Evolutionary conservation across 2,329 filamentous ascomycete genomes (phyloP).

Genomic region (Phaeosphaeriaceae sp.): DNA sequence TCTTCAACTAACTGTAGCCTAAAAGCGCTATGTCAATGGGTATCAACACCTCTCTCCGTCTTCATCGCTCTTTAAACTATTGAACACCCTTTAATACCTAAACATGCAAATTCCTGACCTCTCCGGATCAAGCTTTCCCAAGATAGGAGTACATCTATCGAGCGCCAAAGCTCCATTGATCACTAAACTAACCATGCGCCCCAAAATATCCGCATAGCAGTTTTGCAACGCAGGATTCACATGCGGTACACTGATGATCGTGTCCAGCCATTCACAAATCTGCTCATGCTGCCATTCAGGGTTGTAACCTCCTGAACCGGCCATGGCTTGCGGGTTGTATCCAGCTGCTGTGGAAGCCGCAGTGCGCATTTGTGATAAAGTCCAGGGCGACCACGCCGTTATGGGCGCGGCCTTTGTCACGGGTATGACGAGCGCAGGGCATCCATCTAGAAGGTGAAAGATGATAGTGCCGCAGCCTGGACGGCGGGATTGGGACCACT

Average conservation of each 20-base stretch:
- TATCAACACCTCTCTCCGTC: too few species aligned
- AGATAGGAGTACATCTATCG: conserved; percentile 31
- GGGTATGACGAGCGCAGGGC: conserved; percentile 46
- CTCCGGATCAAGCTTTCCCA: conserved; percentile 44
- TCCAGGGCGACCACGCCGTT: conserved; percentile 45
- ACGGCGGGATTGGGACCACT: conserved; percentile 46
- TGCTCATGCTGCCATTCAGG: conserved; percentile 43
- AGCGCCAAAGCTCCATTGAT: conserved; percentile 46
- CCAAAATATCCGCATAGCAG: conserved; percentile 43
- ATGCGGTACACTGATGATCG: conserved; percentile 34
- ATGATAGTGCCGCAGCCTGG: conserved; percentile 46
- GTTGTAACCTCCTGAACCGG: conserved; percentile 20
- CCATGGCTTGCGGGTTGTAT: conserved; percentile 5
- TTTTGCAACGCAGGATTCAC: conserved; percentile 26
- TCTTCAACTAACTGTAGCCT: too few species aligned
- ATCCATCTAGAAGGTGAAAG: conserved; percentile 48
- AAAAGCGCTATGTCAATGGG: too few species aligned
- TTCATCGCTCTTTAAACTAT: too few species aligned
- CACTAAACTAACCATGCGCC: conserved; percentile 43
- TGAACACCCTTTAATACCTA: conserved; percentile 38
- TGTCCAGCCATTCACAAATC: conserved; percentile 45
- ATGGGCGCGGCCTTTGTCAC: conserved; percentile 37
- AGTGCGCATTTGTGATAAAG: conserved; percentile 37
- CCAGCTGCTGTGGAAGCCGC: conserved; percentile 9
- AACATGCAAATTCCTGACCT: conserved; percentile 48